phyloP scores from a whole-genome alignment of 73 alveolate genomes.

The Tetrahymena borealis region DNA sequence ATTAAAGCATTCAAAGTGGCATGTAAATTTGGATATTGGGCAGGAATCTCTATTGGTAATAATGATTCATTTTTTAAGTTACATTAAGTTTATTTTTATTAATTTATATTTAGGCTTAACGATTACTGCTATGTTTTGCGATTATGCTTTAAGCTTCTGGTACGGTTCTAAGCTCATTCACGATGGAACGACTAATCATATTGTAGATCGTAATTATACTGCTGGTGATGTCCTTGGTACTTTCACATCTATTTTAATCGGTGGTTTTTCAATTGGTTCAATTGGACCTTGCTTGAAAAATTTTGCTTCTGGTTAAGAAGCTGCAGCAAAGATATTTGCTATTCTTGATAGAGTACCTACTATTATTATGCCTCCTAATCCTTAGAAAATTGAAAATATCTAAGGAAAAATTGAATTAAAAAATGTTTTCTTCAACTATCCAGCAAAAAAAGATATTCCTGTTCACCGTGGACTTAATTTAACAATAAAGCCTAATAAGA shows the following conservation, averaged over 20 bases:
- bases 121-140: background rate
- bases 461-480: constrained; percentile 56
- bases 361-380: background rate
- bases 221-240: background rate
- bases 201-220: background rate
- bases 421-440: constrained; percentile 75
- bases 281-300: background rate
- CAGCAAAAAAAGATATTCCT: constrained; percentile 40
- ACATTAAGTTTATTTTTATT: background rate
- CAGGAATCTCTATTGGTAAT: constrained; percentile 15
- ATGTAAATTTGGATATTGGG: constrained; percentile 1
- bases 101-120: background rate
- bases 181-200: background rate
- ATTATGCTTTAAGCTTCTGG: background rate
- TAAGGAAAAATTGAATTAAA: constrained; percentile 68
- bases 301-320: background rate
- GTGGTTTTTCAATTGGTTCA: constrained; percentile 9
- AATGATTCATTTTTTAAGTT: background rate
- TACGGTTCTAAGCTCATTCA: background rate
- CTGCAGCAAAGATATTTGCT: background rate
- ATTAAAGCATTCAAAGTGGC: background rate
- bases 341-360: background rate
- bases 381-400: background rate
- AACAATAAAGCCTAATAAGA: constrained; percentile 66
- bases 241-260: constrained; percentile 1